Percentiles rank a stretch among this genome's conserved stretches.
Conservation (phyloP, 148 eudicot species). For the Cornus kousa region DNA sequence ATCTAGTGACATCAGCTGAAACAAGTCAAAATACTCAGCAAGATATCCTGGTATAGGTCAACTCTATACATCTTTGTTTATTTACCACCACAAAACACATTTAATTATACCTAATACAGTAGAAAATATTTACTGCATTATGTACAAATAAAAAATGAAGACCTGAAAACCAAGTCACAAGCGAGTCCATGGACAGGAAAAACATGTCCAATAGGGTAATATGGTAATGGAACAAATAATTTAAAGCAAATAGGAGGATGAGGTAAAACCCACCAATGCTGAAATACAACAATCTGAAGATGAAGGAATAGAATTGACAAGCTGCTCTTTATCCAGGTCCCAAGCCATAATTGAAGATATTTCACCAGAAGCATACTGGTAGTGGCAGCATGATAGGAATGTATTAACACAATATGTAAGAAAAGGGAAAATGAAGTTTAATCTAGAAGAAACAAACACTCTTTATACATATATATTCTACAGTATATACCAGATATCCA, state of each 20-base stretch:
- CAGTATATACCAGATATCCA: constrained; percentile 71
- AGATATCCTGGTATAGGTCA: too few species aligned
- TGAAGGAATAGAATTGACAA: constrained; percentile 65
- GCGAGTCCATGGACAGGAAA: too few species aligned
- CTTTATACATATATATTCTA: background rate
- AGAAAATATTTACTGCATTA: too few species aligned
- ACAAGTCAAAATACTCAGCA: too few species aligned
- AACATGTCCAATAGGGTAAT: background rate
- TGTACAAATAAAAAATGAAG: too few species aligned
- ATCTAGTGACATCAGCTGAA: too few species aligned
- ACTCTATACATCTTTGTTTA: too few species aligned
- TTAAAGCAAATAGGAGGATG: background rate
- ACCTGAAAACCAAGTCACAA: background rate
- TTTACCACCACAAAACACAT: too few species aligned
- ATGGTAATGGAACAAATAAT: background rate
- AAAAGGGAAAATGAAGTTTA: background rate
- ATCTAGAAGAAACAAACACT: background rate
- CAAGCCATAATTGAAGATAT: constrained; percentile 74
- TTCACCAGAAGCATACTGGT: constrained; percentile 80
- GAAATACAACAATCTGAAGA: constrained; percentile 70
- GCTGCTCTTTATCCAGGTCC: constrained; percentile 97
- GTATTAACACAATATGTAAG: background rate
- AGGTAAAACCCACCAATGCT: constrained; percentile 65
- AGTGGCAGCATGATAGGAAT: constrained; percentile 6
- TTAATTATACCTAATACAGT: too few species aligned